Evolutionary conservation across 2,329 filamentous ascomycete species (phyloP).

Genomic region (Apiospora kogelbergensis): DNA sequence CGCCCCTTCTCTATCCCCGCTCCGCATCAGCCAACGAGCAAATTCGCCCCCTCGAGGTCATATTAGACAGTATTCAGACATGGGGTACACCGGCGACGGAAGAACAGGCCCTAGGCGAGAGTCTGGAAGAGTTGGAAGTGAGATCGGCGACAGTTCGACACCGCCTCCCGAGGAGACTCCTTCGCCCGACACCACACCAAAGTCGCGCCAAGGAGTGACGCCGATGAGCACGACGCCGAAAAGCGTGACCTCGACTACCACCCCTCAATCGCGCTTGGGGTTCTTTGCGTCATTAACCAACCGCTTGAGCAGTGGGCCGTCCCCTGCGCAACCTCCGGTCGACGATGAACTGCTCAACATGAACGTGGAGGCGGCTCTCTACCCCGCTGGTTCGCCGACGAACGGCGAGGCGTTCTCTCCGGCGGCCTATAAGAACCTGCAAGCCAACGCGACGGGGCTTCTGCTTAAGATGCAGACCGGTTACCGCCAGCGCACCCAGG

Average conservation of each 20-base stretch:
- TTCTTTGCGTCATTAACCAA: constrained; percentile 46
- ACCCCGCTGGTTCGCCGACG: constrained; percentile 42
- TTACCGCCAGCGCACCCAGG: constrained; percentile 52
- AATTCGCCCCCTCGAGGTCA: constrained; percentile 12
- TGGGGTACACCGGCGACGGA: constrained; percentile 44
- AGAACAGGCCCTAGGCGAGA: constrained; percentile 28
- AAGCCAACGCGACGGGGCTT: constrained; percentile 55
- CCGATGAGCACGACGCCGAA: constrained; percentile 33
- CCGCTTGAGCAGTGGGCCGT: constrained; percentile 32
- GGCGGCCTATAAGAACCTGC: constrained; percentile 61
- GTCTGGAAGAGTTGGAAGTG: constrained; percentile 30
- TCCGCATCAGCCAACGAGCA: constrained; percentile 13
- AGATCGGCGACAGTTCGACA: constrained; percentile 31
- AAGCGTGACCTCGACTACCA: constrained; percentile 20
- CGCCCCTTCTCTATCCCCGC: constrained; percentile 12
- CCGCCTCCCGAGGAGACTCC: constrained; percentile 22
- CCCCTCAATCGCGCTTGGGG: constrained; percentile 40
- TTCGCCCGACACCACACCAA: constrained; percentile 34
- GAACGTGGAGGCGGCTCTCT: constrained; percentile 55
- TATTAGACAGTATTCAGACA: constrained; percentile 29
- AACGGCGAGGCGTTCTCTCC: constrained; percentile 56
- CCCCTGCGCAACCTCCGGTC: constrained; percentile 23
- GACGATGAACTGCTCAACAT: constrained; percentile 57
- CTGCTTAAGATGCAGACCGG: constrained; percentile 57
- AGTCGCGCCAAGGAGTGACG: constrained; percentile 27